Percentiles rank a stretch among this genome's conserved stretches.
Conservation (phyloP, 1,284 basidiomycete species). For the Schizophyllum amplum region DNA sequence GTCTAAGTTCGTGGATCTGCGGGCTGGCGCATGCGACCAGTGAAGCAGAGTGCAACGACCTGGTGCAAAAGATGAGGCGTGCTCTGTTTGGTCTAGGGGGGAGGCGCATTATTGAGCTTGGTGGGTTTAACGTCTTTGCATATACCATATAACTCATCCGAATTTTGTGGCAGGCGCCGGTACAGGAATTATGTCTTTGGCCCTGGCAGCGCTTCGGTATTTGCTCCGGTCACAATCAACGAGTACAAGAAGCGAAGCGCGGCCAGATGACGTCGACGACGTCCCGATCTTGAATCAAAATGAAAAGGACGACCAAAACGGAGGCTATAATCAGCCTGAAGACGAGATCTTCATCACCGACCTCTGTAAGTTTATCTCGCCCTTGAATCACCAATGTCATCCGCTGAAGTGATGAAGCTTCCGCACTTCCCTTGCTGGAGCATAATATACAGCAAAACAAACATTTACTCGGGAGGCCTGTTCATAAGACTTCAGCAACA, state of each 20-base stretch:
- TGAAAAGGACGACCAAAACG: conserved; percentile 22
- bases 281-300: neutral
- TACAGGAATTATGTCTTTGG: conserved; percentile 74
- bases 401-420: conserved; percentile 34
- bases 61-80: neutral
- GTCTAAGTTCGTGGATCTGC: conserved; percentile 68
- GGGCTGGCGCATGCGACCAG: neutral
- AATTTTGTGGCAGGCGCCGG: conserved; percentile 52
- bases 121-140: conserved; percentile 29
- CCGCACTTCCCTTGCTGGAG: conserved; percentile 71
- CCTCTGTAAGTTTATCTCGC: conserved; percentile 42
- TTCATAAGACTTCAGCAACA: neutral
- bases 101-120: conserved; percentile 55
- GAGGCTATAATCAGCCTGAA: no score
- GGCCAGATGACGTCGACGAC: neutral
- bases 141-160: neutral
- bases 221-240: neutral
- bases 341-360: conserved; percentile 62
- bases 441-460: conserved; percentile 59
- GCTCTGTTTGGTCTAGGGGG: neutral
- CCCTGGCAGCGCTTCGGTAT: conserved; percentile 44
- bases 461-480: conserved; percentile 20
- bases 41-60: neutral
- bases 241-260: neutral
- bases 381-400: neutral